Base-by-base conservation (phyloP, 371 early-diverging fungal species). In the Umbelopsis sp. region DNA sequence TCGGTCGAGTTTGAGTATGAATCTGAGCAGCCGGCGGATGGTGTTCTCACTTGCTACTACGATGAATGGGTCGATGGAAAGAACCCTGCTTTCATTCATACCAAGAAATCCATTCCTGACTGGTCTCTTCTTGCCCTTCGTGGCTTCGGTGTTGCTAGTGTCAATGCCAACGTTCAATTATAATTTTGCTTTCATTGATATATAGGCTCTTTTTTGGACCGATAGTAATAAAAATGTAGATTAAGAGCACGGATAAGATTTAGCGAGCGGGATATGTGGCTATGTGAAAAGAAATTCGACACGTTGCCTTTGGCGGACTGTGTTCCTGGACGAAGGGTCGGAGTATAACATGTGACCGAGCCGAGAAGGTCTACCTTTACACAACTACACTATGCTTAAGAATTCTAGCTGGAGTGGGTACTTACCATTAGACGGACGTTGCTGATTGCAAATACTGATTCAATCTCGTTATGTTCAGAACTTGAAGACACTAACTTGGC, bases 401-500 rank as follows among this genome's bases (percentile, higher is more conserved):
- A 83, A 79, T 67, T 83, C 83, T 48, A 76, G 80, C 52, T 83
- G 83, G 83, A 79, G 83, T 83, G 76, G 73, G 68, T 51, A 29
- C 8, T 3, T 3, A 10, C 22, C 41, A 41, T 10, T 41, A 29
- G 14, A 12, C 44, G 3, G 14, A 11, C 50, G 46, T 0, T 44
- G 22, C 22, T 41, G 14, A 12, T 32, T n/a, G 32, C 32, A 8
- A n/a, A 18, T 53, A 53, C 51, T 7, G 38, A 20, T 71, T 48
- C 18, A 48, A 1, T 35, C 18, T 57, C 4, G 0, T 6, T 12
- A 4, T 29, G 14, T 57, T 29, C 35, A 88, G 91, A 88, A 53
- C 76, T 92, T 37, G 86, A 86, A 57, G 89, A 90, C 16, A 88
- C 90, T 45, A 92, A 92, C 81, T 78, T 92, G 76, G 91, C 90